Percentiles rank a stretch among this genome's conserved stretches.
phyloP scores from a whole-genome alignment of 1,284 basidiomycete genomes.

The Bjerkandera adusta region DNA sequence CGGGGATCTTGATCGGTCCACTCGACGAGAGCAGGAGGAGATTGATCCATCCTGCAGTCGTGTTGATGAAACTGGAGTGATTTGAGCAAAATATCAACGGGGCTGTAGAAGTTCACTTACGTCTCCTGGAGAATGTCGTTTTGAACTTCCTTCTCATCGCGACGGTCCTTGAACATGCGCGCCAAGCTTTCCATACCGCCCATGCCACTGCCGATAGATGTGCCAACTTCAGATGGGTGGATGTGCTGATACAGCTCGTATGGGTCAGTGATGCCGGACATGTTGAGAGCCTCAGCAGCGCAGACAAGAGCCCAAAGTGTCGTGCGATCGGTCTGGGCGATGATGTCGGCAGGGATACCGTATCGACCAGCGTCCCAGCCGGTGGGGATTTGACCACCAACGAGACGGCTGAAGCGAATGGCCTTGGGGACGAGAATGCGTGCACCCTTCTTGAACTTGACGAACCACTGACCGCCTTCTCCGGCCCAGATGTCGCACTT shows the following conservation, averaged over 20 bases:
- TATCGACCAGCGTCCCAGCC: slow-evolving; percentile 97
- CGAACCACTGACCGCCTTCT: slow-evolving; percentile 91
- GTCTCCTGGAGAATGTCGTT: slow-evolving; percentile 99
- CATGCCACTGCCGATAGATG: slow-evolving; percentile 94
- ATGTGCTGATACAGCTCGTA: slow-evolving; percentile 97
- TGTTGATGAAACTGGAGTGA: slow-evolving; percentile 85
- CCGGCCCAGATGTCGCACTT: slow-evolving; percentile 95
- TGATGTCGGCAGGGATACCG: slow-evolving; percentile 97
- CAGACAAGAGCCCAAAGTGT: slow-evolving; percentile 96
- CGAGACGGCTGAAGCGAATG: slow-evolving; percentile 91
- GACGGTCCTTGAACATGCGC: slow-evolving; percentile 98
- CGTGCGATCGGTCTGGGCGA: slow-evolving; percentile 92
- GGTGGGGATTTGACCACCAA: slow-evolving; percentile 95
- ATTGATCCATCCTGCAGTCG: slow-evolving; percentile 97
- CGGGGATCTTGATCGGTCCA: slow-evolving; percentile 98
- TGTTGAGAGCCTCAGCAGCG: slow-evolving; percentile 93
- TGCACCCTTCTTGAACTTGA: slow-evolving; percentile 98
- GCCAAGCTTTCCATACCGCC: slow-evolving; percentile 88
- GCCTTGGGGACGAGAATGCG: slow-evolving; percentile 94
- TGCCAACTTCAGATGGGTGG: slow-evolving; percentile 95
- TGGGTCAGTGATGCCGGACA: slow-evolving; percentile 96
- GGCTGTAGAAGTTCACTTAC: slow-evolving; percentile 48
- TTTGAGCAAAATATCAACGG: slow-evolving; percentile 11
- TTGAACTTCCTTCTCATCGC: slow-evolving; percentile 96
- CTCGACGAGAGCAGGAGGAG: slow-evolving; percentile 90